A percentile compares a stretch with the other conserved stretches of the same genome.
Evolutionary conservation across 1,284 basidiomycete genomes (phyloP).

Genomic region (Tilletiopsis washingtonensis): DNA sequence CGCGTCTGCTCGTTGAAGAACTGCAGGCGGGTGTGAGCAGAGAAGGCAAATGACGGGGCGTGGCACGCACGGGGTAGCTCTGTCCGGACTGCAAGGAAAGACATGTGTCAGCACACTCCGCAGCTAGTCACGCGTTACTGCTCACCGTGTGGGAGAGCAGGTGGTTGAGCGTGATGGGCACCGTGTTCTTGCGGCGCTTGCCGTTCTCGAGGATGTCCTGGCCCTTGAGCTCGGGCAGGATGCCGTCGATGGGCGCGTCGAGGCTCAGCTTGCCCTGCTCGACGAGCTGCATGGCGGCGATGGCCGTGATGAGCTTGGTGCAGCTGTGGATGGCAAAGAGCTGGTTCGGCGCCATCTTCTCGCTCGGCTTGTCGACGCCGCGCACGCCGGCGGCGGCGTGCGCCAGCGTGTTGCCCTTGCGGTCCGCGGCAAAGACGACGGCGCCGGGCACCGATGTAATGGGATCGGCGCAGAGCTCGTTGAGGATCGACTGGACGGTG

Average conservation of each 20-base stretch:
- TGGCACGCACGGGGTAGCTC: too few species aligned
- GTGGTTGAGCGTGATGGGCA: slow-evolving; percentile 3
- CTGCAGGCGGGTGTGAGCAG: too few species aligned
- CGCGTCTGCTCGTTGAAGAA: slow-evolving; percentile 26
- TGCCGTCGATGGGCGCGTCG: slow-evolving; percentile 25
- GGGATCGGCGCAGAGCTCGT: too few species aligned
- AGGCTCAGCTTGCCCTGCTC: slow-evolving; percentile 37
- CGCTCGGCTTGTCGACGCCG: slow-evolving; percentile 17
- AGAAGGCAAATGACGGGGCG: too few species aligned
- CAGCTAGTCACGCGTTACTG: too few species aligned
- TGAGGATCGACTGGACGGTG: too few species aligned
- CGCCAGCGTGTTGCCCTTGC: slow-evolving; percentile 22
- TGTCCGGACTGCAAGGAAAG: too few species aligned
- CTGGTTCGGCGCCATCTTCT: slow-evolving; percentile 26
- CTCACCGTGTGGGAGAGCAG: slow-evolving; percentile 30
- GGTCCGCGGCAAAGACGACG: slow-evolving; percentile 30
- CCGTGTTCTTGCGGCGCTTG: slow-evolving; percentile 17
- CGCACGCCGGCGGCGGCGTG: slow-evolving; percentile 26
- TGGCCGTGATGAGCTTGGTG: slow-evolving; percentile 46
- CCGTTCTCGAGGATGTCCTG: slow-evolving; percentile 20
- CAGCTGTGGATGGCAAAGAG: slow-evolving; percentile 33
- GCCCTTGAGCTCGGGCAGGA: slow-evolving; percentile 37
- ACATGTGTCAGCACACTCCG: too few species aligned
- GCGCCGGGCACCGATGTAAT: slow-evolving; percentile 28
- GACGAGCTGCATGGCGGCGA: slow-evolving; percentile 43